Evolutionary conservation across 1,284 basidiomycete genomes (phyloP).

Genomic region (Cyathus olla): DNA sequence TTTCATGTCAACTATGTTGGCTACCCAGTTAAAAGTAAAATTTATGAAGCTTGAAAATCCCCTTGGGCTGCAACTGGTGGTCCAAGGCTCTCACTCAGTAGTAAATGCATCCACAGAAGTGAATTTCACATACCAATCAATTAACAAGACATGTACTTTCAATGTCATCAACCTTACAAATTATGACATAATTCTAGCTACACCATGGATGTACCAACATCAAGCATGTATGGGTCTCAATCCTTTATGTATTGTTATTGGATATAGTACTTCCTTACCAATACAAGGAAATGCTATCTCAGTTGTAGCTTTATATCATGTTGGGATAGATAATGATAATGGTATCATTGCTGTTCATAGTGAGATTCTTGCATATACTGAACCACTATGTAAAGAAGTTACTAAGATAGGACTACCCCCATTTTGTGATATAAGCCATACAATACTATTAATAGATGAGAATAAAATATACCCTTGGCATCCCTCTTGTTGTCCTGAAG

Average conservation of each 20-base stretch:
- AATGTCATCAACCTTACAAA: conserved; percentile 40
- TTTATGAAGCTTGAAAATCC: conserved; percentile 23
- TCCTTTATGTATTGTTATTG: conserved; percentile 22
- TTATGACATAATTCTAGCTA: conserved; percentile 42
- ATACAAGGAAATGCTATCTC: conserved; percentile 27
- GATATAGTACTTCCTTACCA: conserved; percentile 1
- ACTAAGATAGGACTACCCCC: conserved; percentile 38
- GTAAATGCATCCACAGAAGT: conserved; percentile 31
- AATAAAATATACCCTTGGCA: conserved; percentile 37
- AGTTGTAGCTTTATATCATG: conserved; percentile 19
- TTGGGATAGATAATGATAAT: background rate
- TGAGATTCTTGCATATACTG: conserved; percentile 19
- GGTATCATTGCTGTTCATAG: conserved; percentile 20
- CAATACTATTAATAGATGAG: conserved; percentile 49
- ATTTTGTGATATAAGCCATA: conserved; percentile 47
- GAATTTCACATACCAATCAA: conserved; percentile 39
- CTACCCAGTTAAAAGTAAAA: conserved; percentile 39
- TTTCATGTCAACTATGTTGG: conserved; percentile 50
- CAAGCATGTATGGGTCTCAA: conserved; percentile 20
- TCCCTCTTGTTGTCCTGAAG: conserved; percentile 43
- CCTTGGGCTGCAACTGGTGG: conserved; percentile 33
- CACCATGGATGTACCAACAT: conserved; percentile 40
- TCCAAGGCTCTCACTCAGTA: conserved; percentile 32
- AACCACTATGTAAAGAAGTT: conserved; percentile 30
- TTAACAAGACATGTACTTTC: conserved; percentile 31